These are phyloP conservation scores for Lasiosphaeria ovina DNA, from an alignment of 495 filamentous ascomycete genomes.

Conservation along the genomic window DNA sequence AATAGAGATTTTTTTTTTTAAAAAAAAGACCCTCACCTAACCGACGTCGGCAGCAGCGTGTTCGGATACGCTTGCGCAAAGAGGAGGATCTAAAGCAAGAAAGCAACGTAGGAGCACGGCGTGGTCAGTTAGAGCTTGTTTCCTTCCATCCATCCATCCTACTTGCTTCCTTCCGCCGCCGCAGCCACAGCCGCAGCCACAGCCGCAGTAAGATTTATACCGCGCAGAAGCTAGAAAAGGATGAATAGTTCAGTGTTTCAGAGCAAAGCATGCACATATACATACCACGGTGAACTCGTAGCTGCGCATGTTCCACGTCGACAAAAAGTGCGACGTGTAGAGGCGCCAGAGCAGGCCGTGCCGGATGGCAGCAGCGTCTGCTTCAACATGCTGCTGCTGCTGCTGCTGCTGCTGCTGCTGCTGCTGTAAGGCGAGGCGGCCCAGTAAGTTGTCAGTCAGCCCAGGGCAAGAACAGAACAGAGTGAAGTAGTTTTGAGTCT, in stretches of 20 bases:
- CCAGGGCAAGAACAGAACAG: too few relatives aligned
- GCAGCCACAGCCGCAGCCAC: too few relatives aligned
- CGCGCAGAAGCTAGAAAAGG: too few relatives aligned
- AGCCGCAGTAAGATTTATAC: too few relatives aligned
- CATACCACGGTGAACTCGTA: constrained; percentile 60
- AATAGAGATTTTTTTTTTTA: neutral
- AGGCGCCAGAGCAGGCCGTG: constrained; percentile 22
- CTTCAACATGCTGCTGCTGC: neutral
- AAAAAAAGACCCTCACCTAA: constrained; percentile 18
- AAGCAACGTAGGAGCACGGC: constrained; percentile 14
- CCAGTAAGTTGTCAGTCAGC: too few relatives aligned
- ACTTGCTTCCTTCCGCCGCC: neutral
- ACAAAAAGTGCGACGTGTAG: constrained; percentile 51
- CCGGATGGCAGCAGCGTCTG: neutral
- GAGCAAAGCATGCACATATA: neutral
- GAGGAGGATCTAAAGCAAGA: constrained; percentile 38
- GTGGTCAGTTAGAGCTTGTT: too few relatives aligned
- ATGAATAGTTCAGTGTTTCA: neutral
- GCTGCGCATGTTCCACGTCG: constrained; percentile 61
- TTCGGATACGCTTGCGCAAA: constrained; percentile 55
- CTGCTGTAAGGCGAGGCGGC: too few relatives aligned
- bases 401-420: neutral
- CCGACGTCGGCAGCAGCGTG: constrained; percentile 45
- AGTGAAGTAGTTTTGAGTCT: too few relatives aligned
- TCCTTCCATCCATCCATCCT: too few relatives aligned